Conservation (phyloP, 1,139 yeast species). For the Taphrina betulina region DNA sequence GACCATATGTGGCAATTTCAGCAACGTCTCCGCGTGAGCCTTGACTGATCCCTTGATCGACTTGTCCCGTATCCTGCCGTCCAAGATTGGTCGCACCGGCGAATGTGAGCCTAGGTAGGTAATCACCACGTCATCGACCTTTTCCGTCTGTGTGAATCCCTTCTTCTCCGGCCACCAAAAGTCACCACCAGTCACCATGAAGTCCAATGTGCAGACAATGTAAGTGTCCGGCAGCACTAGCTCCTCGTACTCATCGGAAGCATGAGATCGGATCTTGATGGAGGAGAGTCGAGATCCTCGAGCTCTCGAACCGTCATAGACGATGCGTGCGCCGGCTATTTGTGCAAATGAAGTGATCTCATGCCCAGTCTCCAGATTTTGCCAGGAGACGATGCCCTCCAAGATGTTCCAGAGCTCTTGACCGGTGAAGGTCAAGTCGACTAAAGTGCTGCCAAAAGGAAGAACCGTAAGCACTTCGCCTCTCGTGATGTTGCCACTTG, state of each 20-base stretch:
- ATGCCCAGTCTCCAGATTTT: conserved; percentile 29
- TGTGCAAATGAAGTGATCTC: conserved; percentile 25
- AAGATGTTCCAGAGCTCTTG: conserved; percentile 16
- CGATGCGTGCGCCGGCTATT: conserved; percentile 21
- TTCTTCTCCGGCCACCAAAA: conserved; percentile 30
- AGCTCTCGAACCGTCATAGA: conserved; percentile 7
- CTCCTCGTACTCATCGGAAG: neutral
- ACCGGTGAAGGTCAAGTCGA: conserved; percentile 25
- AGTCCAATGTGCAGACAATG: conserved; percentile 28
- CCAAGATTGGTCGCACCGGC: conserved; percentile 10
- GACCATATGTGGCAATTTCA: neutral
- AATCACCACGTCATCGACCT: conserved; percentile 23
- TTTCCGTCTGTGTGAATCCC: conserved; percentile 11
- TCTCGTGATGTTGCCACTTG: conserved; percentile 24
- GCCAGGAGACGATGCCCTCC: conserved; percentile 28
- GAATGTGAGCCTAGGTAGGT: neutral
- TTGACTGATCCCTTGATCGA: conserved; percentile 9
- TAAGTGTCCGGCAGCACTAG: conserved; percentile 1
- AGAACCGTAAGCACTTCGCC: conserved; percentile 28
- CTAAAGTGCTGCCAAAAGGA: conserved; percentile 27
- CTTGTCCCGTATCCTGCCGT: conserved; percentile 15
- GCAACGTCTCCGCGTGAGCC: conserved; percentile 11
- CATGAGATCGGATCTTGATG: neutral
- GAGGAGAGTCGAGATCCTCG: conserved; percentile 16
- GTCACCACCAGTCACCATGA: conserved; percentile 30